A percentile compares a stretch with the other conserved stretches of the same genome.
Conservation (phyloP, 148 eudicot genomes). For the Talinum fruticosum region DNA sequence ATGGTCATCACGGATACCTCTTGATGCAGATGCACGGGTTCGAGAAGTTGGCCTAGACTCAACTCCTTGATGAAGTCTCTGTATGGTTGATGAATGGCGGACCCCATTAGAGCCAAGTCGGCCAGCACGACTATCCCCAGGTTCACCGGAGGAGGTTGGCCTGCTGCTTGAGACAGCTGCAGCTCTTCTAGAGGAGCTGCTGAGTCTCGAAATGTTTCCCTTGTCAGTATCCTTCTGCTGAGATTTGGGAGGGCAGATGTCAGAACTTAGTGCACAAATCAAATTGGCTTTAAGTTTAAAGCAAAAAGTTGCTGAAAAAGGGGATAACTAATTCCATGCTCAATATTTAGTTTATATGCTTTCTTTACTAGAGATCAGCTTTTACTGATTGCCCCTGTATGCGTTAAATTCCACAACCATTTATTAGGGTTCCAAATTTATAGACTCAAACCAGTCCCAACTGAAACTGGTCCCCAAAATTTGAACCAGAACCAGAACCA, state of each 20-base stretch:
- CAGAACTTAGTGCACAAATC: slow-evolving; percentile 5
- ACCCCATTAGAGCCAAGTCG: slow-evolving; percentile 44
- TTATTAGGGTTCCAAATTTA: too few relatives aligned
- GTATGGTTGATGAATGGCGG: slow-evolving; percentile 46
- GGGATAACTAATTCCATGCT: too few relatives aligned
- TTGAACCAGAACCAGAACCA: too few relatives aligned
- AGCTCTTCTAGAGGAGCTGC: slow-evolving; percentile 66
- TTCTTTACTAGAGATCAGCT: too few relatives aligned
- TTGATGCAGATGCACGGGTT: slow-evolving; percentile 49
- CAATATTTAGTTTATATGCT: too few relatives aligned
- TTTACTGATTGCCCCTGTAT: background rate
- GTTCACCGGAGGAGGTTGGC: slow-evolving; percentile 52
- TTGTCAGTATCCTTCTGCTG: slow-evolving; percentile 67
- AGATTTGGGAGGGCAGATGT: slow-evolving; percentile 2
- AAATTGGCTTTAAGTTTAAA: background rate
- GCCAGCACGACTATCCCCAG: slow-evolving; percentile 35
- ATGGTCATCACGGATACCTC: slow-evolving; percentile 67
- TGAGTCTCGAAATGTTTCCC: slow-evolving; percentile 48
- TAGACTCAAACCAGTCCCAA: too few relatives aligned
- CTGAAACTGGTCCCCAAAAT: too few relatives aligned
- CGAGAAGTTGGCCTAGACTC: slow-evolving; percentile 52
- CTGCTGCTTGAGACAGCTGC: slow-evolving; percentile 48
- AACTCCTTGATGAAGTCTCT: slow-evolving; percentile 44
- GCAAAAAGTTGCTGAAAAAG: too few relatives aligned
- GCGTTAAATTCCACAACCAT: background rate